Evolutionary conservation across 371 early-diverging fungal genomes (phyloP).

Genomic region (Funneliformis caledonium): DNA sequence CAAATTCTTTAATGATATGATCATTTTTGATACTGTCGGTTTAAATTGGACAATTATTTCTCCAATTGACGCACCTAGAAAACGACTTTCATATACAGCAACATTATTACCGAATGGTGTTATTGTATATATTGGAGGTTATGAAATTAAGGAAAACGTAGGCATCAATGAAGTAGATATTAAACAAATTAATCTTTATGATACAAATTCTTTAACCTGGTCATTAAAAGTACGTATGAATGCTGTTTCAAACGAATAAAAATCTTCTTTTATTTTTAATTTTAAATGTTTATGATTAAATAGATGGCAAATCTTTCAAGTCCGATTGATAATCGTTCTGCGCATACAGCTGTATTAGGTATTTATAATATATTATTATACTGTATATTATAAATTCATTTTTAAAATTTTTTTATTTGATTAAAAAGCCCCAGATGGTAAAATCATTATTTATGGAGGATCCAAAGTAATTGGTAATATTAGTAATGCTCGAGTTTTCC

Average conservation of each 20-base stretch:
- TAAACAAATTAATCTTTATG: not conserved
- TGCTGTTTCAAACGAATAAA: too few relatives aligned
- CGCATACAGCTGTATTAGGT: slow-evolving; percentile 15
- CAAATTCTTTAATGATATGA: not conserved
- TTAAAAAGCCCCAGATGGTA: not conserved
- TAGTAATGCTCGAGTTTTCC: not conserved
- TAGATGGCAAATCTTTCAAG: not conserved
- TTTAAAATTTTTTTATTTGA: not conserved
- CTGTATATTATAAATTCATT: too few relatives aligned
- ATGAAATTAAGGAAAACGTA: not conserved
- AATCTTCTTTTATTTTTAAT: too few relatives aligned
- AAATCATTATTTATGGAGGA: not conserved
- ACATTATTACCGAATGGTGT: not conserved
- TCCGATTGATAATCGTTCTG: not conserved
- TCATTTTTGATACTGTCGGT: not conserved
- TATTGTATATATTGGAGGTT: slow-evolving; percentile 1
- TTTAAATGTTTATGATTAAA: not conserved
- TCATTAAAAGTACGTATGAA: not conserved
- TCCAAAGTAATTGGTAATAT: not conserved
- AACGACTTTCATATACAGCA: not conserved
- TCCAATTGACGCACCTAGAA: not conserved
- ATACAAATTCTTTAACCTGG: not conserved
- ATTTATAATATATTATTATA: not conserved
- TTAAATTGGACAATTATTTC: not conserved
- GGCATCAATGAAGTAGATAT: not conserved